These are phyloP conservation scores for Mrakia frigida DNA, from an alignment of 768 basidiomycete species.

Conservation along the genomic window DNA sequence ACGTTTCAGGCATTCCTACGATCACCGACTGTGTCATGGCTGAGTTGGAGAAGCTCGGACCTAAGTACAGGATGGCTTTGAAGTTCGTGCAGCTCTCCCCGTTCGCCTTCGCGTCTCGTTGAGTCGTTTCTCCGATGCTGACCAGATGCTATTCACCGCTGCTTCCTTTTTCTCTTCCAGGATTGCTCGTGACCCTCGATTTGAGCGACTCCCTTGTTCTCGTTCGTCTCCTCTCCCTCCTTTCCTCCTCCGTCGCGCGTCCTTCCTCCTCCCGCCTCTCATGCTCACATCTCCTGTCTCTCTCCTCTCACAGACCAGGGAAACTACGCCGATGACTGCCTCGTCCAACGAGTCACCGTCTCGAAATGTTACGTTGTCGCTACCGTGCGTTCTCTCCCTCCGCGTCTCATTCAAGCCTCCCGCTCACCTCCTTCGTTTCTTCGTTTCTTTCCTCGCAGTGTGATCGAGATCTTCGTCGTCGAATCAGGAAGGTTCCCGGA, in stretches of 20 bases:
- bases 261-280: not conserved
- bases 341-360: slow-evolving; percentile 89
- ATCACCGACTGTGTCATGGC: slow-evolving; percentile 99
- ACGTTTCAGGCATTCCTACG: slow-evolving; percentile 86
- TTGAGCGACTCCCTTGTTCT: slow-evolving; percentile 86
- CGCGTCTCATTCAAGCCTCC: not conserved
- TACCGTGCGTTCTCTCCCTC: slow-evolving; percentile 49
- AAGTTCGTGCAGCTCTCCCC: slow-evolving; percentile 56
- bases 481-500: slow-evolving; percentile 79
- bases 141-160: not conserved
- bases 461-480: slow-evolving; percentile 84
- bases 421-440: not conserved
- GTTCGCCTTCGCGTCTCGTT: not conserved
- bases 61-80: slow-evolving; percentile 87
- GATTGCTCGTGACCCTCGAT: slow-evolving; percentile 92
- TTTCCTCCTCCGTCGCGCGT: not conserved
- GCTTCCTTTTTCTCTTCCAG: slow-evolving; percentile 48
- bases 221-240: slow-evolving; percentile 45
- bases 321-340: slow-evolving; percentile 98
- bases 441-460: slow-evolving; percentile 47
- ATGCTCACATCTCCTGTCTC: not conserved
- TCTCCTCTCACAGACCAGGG: slow-evolving; percentile 55
- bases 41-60: slow-evolving; percentile 94
- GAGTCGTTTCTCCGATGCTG: not conserved
- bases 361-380: slow-evolving; percentile 97